A percentile compares a stretch with the other conserved stretches of the same genome.
Evolutionary conservation across 2,329 filamentous ascomycete species (phyloP).

Genomic region (Stemphylium beticola): DNA sequence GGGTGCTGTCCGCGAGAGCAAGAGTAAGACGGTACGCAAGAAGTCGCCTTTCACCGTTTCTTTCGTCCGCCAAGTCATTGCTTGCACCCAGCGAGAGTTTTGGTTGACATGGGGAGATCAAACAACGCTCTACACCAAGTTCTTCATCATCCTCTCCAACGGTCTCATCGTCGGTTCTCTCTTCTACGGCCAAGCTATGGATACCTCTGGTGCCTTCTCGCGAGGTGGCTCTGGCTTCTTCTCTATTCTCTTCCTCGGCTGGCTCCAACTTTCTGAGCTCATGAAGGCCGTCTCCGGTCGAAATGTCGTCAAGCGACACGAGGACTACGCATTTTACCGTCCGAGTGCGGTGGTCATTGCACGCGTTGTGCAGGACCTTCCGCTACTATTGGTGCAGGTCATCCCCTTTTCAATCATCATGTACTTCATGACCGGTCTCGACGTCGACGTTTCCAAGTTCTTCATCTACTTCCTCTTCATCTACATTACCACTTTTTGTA

Average conservation of each 20-base stretch:
- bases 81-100: constrained; percentile 74
- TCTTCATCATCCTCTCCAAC: constrained; percentile 78
- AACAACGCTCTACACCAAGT: constrained; percentile 73
- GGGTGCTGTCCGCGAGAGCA: constrained; percentile 67
- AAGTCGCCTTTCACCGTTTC: constrained; percentile 79
- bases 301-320: constrained; percentile 70
- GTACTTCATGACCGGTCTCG: constrained; percentile 69
- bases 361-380: constrained; percentile 68
- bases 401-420: constrained; percentile 66
- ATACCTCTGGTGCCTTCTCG: constrained; percentile 67
- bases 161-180: constrained; percentile 77
- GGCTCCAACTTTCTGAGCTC: constrained; percentile 78
- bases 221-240: constrained; percentile 71
- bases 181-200: constrained; percentile 71
- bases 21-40: constrained; percentile 69
- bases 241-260: constrained; percentile 69
- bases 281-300: constrained; percentile 78
- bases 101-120: constrained; percentile 80
- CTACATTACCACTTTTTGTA: constrained; percentile 66
- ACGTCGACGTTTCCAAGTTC: constrained; percentile 66
- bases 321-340: constrained; percentile 73
- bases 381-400: constrained; percentile 64
- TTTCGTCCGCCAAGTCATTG: constrained; percentile 72
- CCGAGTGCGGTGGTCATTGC: constrained; percentile 69
- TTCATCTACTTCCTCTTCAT: constrained; percentile 71